A percentile compares a stretch with the other conserved stretches of the same genome.
Evolutionary conservation across 2,329 filamentous ascomycete species (phyloP).

Genomic region (Colletotrichum noveboracense): DNA sequence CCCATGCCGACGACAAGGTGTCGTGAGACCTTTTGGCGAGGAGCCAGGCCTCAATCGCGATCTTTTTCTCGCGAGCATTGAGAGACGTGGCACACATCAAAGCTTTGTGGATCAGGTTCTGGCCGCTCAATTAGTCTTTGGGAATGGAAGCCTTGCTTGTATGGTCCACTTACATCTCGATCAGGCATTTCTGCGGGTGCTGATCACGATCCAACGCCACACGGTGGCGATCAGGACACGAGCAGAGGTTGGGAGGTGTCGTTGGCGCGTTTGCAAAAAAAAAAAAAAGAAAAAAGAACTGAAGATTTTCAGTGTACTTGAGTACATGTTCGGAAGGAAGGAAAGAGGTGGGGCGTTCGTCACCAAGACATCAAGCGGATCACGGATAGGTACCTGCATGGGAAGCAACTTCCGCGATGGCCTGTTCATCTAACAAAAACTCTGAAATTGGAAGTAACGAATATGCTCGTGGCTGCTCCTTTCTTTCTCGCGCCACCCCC

Average conservation of each 20-base stretch:
- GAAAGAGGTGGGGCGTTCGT: no score
- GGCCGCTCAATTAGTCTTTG: background rate
- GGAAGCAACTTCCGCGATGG: background rate
- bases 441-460: background rate
- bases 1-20: background rate
- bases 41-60: background rate
- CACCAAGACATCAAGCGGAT: background rate
- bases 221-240: background rate
- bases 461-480: no score
- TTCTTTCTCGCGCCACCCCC: background rate
- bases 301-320: background rate
- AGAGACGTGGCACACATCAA: background rate
- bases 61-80: background rate
- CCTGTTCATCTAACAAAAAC: no score
- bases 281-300: background rate
- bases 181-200: background rate
- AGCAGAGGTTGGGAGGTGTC: accelerated
- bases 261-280: no score
- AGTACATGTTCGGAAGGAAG: background rate
- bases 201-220: background rate
- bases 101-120: background rate
- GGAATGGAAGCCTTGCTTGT: background rate
- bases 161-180: background rate
- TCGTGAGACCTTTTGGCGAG: background rate
- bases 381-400: background rate